These are phyloP conservation scores for Albugo candida DNA, from an alignment of 352 stramenopile species.

Conservation along the genomic window DNA sequence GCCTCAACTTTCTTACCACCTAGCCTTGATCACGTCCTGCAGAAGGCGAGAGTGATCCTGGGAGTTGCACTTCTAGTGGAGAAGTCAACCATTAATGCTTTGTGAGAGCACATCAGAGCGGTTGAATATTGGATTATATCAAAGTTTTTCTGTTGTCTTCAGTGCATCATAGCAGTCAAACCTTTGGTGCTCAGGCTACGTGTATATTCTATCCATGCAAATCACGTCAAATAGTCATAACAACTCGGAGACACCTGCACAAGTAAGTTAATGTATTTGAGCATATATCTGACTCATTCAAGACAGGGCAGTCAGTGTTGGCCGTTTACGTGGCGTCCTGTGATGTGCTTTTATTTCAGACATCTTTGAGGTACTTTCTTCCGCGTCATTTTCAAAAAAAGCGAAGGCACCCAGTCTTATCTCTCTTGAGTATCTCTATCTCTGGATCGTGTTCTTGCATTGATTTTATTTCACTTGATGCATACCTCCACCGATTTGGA, in stretches of 20 bases:
- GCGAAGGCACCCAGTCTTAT: too few relatives aligned
- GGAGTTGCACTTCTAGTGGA: too few relatives aligned
- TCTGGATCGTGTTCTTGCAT: too few relatives aligned
- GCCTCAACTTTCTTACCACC: too few relatives aligned
- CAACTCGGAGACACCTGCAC: conserved; percentile 30
- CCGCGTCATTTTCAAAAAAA: conserved; percentile 14
- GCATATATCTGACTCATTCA: background rate
- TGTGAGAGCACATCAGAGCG: too few relatives aligned
- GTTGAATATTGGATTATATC: too few relatives aligned
- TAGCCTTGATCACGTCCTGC: too few relatives aligned
- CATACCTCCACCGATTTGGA: too few relatives aligned
- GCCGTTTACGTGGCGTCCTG: conserved; percentile 15
- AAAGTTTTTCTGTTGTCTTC: background rate
- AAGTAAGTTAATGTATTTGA: conserved; percentile 1
- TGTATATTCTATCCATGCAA: conserved; percentile 41
- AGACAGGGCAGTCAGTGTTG: conserved; percentile 35
- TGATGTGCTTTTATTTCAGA: conserved; percentile 2
- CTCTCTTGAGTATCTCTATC: too few relatives aligned
- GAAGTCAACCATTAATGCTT: too few relatives aligned
- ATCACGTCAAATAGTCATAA: conserved; percentile 47
- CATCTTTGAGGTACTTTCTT: conserved; percentile 10
- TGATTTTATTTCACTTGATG: too few relatives aligned
- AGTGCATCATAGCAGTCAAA: conserved; percentile 1
- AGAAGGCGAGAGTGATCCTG: too few relatives aligned
- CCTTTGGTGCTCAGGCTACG: conserved; percentile 38